Base-by-base conservation (phyloP, 2,329 filamentous ascomycete genomes). In the Colletotrichum cereale region DNA sequence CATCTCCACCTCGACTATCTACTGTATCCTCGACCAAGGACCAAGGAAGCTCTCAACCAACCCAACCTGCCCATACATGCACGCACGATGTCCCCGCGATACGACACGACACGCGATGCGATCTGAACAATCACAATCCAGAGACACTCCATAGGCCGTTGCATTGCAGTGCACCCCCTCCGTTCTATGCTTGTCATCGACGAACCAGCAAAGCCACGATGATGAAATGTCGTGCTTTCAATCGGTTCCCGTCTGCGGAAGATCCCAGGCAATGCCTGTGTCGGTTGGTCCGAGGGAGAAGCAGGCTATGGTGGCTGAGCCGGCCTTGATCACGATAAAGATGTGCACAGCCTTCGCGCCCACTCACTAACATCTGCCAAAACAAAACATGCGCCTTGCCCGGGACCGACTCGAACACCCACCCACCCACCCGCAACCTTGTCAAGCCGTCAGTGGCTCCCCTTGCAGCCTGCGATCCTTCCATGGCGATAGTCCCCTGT, bases 381-480 rank as follows among this genome's bases (percentile, higher is more conserved):
- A 24, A 26, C 47, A n/a, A n/a, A n/a, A 29, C 38, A 31, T 64
- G 14, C 44, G 24, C 40, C 55, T 29, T 26, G 24, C 2, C 18
- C 50, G 8, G 24, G 29, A 24, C 16, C 36, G 14, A 53, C 24
- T 67, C n/a, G n/a, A n/a, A n/a, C n/a, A n/a, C n/a, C n/a, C n/a
- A n/a, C n/a, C n/a, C n/a, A n/a, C n/a, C n/a, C 56, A 56, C 38
- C 64, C 29, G 8, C 34, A 48, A 47, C 48, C 40, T 47, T 57
- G 44, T 53, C 36, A n/a, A 50, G 42, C 60, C 65, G 26, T 66
- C 55, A 44, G 31, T 68, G 68, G 68, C 65, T 58, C 60, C 65
- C 68, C 65, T 64, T 64, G 69, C 69, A 71, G 52, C 44, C 44
- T 53, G 52, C 52, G 3, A 68, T 71, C 68, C 68, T 60, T 71